Base-by-base conservation (phyloP, 2,329 filamentous ascomycete genomes). In the Apiospora rasikravindrae region DNA sequence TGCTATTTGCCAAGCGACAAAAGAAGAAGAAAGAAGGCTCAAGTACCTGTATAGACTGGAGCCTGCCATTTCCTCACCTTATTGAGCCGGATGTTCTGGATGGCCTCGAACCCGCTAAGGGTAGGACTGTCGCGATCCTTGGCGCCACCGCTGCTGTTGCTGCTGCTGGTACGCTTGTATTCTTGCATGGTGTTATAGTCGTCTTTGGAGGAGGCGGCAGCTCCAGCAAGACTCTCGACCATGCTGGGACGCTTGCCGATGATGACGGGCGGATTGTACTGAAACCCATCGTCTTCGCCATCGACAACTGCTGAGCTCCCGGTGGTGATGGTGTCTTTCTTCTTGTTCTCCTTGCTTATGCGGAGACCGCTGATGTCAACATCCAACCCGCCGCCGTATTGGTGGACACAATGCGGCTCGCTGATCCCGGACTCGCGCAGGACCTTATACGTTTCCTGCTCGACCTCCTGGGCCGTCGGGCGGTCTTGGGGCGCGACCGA, bases 341-440 rank as follows among this genome's bases (percentile, higher is more conserved):
- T 64, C 14, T 77, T 77, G 40, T 71, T 67, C 70, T 78, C 74
- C 57, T 79, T 78, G 26, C 78, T 77, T 67, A 82, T 80, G 37
- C 78, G 79, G 49, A 81, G 76, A 57, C 77, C 79, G 26, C 78
- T 75, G 16, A 84, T 70, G 14, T 81, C 81, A 14, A 79, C 76
- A 19, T 75, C 76, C 71, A 78, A 77, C 22, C 57, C 53, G 10
- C 49, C 49, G 10, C 79, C 80, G 73, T 88, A 88, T 73, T 85
- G 82, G 71, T 88, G 85, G n/a, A 87, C 85, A 77, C 87, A 89
- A 75, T 89, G 87, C 69, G 87, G 87, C 77, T 88, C 86, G 6
- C 78, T 71, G 66, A 88, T 85, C 33, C 80, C 81, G 74, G 86
- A 87, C 73, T 86, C 85, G 1, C 83, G 86, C 49, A 91, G 78